Base-by-base conservation (phyloP, 2,329 filamentous ascomycete species). In the Beauveria scarabaeidicola region DNA sequence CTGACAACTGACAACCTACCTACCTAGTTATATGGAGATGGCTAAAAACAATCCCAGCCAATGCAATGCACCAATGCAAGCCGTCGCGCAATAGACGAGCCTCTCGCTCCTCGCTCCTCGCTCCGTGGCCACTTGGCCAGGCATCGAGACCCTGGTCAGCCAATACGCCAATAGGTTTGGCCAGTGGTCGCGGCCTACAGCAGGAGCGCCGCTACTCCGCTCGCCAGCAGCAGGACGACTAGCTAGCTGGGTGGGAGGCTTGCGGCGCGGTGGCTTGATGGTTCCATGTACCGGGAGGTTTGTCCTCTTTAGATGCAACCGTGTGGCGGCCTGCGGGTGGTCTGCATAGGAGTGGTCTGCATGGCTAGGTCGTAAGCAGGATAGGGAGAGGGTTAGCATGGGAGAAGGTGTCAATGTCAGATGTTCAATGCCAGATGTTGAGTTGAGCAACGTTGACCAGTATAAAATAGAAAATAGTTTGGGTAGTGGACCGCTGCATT, bases 1-100 rank as follows among this genome's bases (percentile, higher is more conserved):
- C 32, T 36, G 32, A 36, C 32, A 36, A 36, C 32, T 36, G 32
- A 36, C 32, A 15, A 36, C 32, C 32, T 15, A 23, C 23, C 32
- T 6, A 36, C 32, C 32, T 15, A 23, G 3, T 23, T 23, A 36
- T 32, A 50, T 48, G 27, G 51, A 41, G 41, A 23, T 36, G 38
- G 41, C 53, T 46, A 23, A 56, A 46, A 19, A 47, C 53, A 47
- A 38, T 41, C 52, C 53, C 41, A 56, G 53, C 53, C 53, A 56
- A 56, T 56, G 53, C 53, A 56, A 36, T 46, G 27, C 53, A 55
- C 41, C 52, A 55, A 55, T 55, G 53, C 53, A 56, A 56, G 53
- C 53, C 41, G 41, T 53, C 51, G 21, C 51, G 51, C 51, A 43
- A 43, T 13, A 27, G 51, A 23, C 47, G 19, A n/a, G 32, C 32